These are phyloP conservation scores for Aspergillus fijiensis DNA, from an alignment of 2,329 filamentous ascomycete genomes.

Conservation along the genomic window DNA sequence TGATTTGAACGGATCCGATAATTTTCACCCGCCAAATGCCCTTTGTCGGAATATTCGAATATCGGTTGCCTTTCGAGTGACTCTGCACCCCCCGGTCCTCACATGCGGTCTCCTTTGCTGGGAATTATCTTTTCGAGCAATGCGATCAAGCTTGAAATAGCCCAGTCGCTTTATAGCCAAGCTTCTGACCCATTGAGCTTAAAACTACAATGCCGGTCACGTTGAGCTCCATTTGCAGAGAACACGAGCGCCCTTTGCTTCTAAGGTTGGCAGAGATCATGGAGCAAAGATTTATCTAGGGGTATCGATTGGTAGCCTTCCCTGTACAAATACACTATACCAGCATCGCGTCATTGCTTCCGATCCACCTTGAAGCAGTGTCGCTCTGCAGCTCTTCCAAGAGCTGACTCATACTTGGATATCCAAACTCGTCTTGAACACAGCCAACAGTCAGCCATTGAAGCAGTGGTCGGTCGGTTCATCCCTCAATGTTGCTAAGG, in stretches of 20 bases:
- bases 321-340: background rate
- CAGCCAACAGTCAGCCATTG: background rate
- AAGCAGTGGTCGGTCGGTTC: too few species aligned
- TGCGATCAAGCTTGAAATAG: background rate
- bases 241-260: background rate
- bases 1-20: slow-evolving; percentile 62
- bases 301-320: background rate
- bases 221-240: background rate
- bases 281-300: background rate
- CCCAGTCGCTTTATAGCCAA: background rate
- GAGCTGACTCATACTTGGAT: background rate
- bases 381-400: background rate
- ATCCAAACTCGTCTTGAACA: background rate
- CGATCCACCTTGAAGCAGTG: background rate
- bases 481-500: too few species aligned
- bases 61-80: background rate
- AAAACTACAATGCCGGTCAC: background rate
- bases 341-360: background rate
- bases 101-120: background rate
- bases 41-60: background rate
- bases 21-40: slow-evolving; percentile 19
- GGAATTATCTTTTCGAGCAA: background rate
- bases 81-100: background rate
- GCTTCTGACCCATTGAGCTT: background rate
- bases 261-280: background rate